phyloP scores from a whole-genome alignment of 345 rosid genomes.

The Boechera stricta region DNA sequence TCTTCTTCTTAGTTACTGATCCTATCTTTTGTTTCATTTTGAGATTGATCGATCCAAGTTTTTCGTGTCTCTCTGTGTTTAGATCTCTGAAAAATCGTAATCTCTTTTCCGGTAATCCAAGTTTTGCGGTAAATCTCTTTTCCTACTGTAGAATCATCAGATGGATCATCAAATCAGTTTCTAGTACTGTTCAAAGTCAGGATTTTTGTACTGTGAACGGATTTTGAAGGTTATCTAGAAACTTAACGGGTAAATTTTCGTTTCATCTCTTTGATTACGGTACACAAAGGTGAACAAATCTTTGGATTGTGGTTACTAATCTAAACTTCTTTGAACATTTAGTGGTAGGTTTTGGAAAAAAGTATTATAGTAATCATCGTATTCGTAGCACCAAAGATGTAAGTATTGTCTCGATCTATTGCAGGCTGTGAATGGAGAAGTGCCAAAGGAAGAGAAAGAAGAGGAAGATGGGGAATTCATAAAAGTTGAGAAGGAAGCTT shows the following conservation, averaged over 20 bases:
- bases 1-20: constrained; percentile 11
- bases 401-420: constrained; percentile 26
- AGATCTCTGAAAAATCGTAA: constrained; percentile 22
- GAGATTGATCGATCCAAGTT: constrained; percentile 29
- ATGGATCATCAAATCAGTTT: constrained; percentile 31
- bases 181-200: constrained; percentile 7
- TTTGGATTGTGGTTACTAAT: constrained; percentile 17
- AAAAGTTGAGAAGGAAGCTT: constrained; percentile 85
- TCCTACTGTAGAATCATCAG: neutral
- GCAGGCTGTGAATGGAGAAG: constrained; percentile 63
- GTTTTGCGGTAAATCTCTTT: constrained; percentile 28
- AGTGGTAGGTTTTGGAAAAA: neutral
- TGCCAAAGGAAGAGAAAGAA: constrained; percentile 57
- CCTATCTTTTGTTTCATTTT: neutral
- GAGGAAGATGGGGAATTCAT: constrained; percentile 95
- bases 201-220: neutral
- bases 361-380: neutral
- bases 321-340: neutral
- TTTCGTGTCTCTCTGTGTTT: constrained; percentile 3
- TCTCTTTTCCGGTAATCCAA: constrained; percentile 30
- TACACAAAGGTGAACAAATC: neutral
- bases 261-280: neutral
- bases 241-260: too few species aligned
- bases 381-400: constrained; percentile 5
- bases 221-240: neutral